These are phyloP conservation scores for Paxillus rubicundulus DNA, from an alignment of 768 basidiomycete species.

Conservation along the genomic window DNA sequence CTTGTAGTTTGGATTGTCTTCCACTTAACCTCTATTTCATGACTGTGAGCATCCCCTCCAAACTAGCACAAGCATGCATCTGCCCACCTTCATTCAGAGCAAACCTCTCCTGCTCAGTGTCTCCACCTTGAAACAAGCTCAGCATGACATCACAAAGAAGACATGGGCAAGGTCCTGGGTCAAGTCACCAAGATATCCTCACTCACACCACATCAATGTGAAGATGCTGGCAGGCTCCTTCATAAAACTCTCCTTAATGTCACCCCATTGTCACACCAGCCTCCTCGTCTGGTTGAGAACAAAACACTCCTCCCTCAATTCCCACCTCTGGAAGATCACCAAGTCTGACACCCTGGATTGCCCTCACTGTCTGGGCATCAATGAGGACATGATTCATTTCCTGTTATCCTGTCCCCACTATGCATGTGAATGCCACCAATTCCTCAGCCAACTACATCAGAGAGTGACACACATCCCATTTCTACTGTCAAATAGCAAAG, in stretches of 20 bases:
- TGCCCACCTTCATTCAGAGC: neutral
- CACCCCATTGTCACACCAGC: constrained; percentile 16
- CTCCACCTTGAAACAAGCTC: neutral
- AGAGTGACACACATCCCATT: no score
- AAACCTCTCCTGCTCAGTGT: neutral
- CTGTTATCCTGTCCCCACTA: no score
- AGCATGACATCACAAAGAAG: neutral
- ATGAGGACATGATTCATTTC: no score
- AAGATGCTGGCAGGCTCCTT: neutral
- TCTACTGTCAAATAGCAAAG: no score
- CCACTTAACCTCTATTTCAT: no score
- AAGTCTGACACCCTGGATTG: constrained; percentile 2
- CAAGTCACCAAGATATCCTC: neutral
- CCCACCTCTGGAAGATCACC: no score
- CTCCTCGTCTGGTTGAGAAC: constrained; percentile 31
- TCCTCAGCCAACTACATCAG: no score
- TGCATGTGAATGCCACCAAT: no score
- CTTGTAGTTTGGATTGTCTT: no score
- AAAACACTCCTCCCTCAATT: constrained; percentile 30
- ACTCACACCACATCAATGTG: neutral
- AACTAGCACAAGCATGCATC: neutral
- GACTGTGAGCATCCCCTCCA: neutral
- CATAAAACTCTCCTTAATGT: neutral
- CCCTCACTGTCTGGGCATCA: no score
- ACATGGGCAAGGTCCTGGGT: neutral